Evolutionary conservation across 345 rosid genomes (phyloP), one percentile per base, ranked within the genome.

Genomic region (Salix viminalis): DNA sequence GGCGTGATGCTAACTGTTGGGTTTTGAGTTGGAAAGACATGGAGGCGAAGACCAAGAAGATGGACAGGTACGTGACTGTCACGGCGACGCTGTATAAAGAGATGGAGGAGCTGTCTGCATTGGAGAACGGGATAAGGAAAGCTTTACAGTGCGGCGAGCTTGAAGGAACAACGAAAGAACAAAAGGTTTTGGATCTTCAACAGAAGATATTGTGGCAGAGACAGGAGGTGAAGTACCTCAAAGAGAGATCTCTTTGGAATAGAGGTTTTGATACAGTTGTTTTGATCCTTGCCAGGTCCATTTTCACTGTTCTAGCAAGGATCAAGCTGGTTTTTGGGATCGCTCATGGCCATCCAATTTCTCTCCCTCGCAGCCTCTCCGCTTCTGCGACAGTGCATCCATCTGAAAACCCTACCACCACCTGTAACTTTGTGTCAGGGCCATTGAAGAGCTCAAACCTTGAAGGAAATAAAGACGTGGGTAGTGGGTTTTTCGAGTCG

Each of bases 311-410:
- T 73, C 81, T 96, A 64, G 93, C 90, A 0, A 85, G 97, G 80
- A 85, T 88, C 78, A 92, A 91, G 82, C 78, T 89, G 4, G 96
- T 92, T 42, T 94, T 92, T 82, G 89, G 97, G 21, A 75, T 93
- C 41, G 82, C 89, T 1, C 85, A 60, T 6, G 85, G 88, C 11
- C 70, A 77, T 77, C 92, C 94, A 0, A 56, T 84, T 68, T 80
- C 78, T 46, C 85, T 90, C 7, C 86, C 97, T 2, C 89, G 98
- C 21, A 85, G 95, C 69, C 91, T 91, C 69, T 89, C 98, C 21
- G 88, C 97, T 15, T 90, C 99, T 10, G 94, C 98, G 1, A 85
- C 91, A 1, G 94, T 92, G 24, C 92, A 91, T 75, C 98, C 98
- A 7, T 80, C 87, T 10, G 88, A 85, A 74, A 81, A 84, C 80